Base-by-base conservation (phyloP, 495 filamentous ascomycete genomes). In the Neurospora tetraspora region DNA sequence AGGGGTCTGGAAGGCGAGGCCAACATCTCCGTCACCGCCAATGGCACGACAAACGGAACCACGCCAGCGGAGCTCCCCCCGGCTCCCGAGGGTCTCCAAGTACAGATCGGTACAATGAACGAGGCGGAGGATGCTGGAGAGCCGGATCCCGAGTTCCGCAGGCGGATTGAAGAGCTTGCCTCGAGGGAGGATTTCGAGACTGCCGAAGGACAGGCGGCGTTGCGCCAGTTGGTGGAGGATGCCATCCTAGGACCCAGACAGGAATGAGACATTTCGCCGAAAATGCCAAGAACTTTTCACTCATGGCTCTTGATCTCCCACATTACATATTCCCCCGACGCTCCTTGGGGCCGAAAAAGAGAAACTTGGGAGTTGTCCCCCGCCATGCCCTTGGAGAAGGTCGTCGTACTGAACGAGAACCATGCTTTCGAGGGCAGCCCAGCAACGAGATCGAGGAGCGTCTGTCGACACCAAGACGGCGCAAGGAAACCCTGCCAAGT, bases 131-230 rank as follows among this genome's bases (percentile, higher is more conserved):
- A 85, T 11, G 82, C 83, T 40, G 87, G 86, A 7, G 83, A 87
- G 71, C 81, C 86, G 40, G 92, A 95, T 77, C 89, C 91, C 4
- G 92, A 90, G 70, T 89, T 95, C 72, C 88, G 89, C 76, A 83
- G 88, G 70, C 83, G 90, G 71, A 94, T 96, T 77, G 92, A 95
- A 74, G 88, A 94, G 78, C 80, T 95, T 74, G 91, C 93, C 18
- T 84, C 88, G 61, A 85, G 91, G 16, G 88, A 89, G 47, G 91
- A 95, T 73, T 94, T 94, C 75, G 82, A 91, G 71, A 89, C 87
- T 70, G 89, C 90, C 65, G 89, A 89, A 65, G 89, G 89, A 3
- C 93, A 96, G 77, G 86, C 84, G 40, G 85, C 90, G 76, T 80
- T 96, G 74, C 87, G 91, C 70, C 84, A 86, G 69, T 80, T 96